phyloP scores from a whole-genome alignment of 2,329 filamentous ascomycete genomes.

The Thyridium curvatum region DNA sequence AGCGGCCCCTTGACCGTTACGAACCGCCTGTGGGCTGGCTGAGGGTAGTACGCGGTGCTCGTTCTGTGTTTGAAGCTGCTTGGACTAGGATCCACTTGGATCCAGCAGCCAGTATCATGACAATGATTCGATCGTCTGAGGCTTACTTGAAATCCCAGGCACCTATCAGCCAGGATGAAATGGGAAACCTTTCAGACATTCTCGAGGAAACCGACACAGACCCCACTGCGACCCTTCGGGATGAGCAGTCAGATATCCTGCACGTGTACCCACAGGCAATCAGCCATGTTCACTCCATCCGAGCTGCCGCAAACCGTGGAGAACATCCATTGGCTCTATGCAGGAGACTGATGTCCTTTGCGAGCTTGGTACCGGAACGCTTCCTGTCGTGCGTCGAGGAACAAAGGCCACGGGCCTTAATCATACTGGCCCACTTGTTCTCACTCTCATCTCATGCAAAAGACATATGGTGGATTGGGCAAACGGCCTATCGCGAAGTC shows the following conservation, averaged over 20 bases:
- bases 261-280: constrained; percentile 10
- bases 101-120: constrained; percentile 8
- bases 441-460: constrained; percentile 3
- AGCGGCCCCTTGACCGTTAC: constrained; percentile 12
- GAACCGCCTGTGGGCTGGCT: constrained; percentile 16
- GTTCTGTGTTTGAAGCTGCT: constrained; percentile 9
- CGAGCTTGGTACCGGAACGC: constrained; percentile 10
- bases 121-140: constrained; percentile 3
- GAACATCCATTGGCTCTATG: constrained; percentile 9
- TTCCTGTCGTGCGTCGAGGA: constrained; percentile 11
- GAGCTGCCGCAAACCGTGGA: constrained; percentile 5
- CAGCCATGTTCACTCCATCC: constrained; percentile 11
- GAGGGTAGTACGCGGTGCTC: constrained; percentile 13
- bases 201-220: constrained; percentile 10
- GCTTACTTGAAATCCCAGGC: too few species aligned
- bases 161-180: too few species aligned
- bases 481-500: constrained; percentile 1
- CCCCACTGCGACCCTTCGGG: not conserved
- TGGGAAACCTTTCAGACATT: constrained; percentile 1
- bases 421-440: constrained; percentile 17
- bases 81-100: constrained; percentile 8
- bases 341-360: constrained; percentile 12
- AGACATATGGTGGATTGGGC: constrained; percentile 3
- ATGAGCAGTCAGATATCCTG: not conserved
- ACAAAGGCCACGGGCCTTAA: constrained; percentile 12